Percentiles rank a stretch among this genome's conserved stretches.
These are phyloP conservation scores for Castanospermum australe DNA, from an alignment of 306 rosid genomes.

Conservation along the genomic window DNA sequence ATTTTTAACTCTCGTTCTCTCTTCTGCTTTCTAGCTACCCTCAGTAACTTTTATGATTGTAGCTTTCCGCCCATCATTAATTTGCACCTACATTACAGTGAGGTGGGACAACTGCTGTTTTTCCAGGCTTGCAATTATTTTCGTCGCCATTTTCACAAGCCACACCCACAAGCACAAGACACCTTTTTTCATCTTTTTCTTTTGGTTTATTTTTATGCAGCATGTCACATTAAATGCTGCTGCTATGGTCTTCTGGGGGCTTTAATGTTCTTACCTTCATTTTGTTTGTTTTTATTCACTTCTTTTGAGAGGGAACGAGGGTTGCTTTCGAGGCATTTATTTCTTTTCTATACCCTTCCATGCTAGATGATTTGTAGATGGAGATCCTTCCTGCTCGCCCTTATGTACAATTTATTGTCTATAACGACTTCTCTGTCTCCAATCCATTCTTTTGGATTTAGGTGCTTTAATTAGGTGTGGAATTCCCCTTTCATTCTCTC, in stretches of 20 bases:
- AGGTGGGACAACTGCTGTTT: slow-evolving; percentile 52
- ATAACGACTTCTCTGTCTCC: slow-evolving; percentile 39
- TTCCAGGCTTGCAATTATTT: slow-evolving; percentile 35
- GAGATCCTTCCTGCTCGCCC: slow-evolving; percentile 27
- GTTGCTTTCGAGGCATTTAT: slow-evolving; percentile 49
- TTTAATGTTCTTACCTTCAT: slow-evolving; percentile 37
- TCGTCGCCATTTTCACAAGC: slow-evolving; percentile 31
- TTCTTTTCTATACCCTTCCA: slow-evolving; percentile 36
- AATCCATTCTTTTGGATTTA: slow-evolving; percentile 36
- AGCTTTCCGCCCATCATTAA: slow-evolving; percentile 42
- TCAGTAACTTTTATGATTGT: slow-evolving; percentile 32
- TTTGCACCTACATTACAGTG: slow-evolving; percentile 51
- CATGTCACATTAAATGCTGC: slow-evolving; percentile 50
- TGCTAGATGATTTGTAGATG: slow-evolving; percentile 27
- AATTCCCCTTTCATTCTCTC: slow-evolving; percentile 37
- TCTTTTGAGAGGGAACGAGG: slow-evolving; percentile 32
- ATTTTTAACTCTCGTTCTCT: slow-evolving; percentile 24
- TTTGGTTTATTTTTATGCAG: background rate
- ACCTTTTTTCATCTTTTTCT: slow-evolving; percentile 2
- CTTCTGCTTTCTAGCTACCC: slow-evolving; percentile 13
- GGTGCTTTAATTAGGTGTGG: slow-evolving; percentile 23
- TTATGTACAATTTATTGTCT: slow-evolving; percentile 45
- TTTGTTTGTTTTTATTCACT: slow-evolving; percentile 50
- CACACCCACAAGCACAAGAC: slow-evolving; percentile 24
- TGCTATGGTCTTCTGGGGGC: slow-evolving; percentile 42